These are phyloP conservation scores for Daedaleopsis nitida DNA, from an alignment of 768 basidiomycete genomes.

Conservation along the genomic window DNA sequence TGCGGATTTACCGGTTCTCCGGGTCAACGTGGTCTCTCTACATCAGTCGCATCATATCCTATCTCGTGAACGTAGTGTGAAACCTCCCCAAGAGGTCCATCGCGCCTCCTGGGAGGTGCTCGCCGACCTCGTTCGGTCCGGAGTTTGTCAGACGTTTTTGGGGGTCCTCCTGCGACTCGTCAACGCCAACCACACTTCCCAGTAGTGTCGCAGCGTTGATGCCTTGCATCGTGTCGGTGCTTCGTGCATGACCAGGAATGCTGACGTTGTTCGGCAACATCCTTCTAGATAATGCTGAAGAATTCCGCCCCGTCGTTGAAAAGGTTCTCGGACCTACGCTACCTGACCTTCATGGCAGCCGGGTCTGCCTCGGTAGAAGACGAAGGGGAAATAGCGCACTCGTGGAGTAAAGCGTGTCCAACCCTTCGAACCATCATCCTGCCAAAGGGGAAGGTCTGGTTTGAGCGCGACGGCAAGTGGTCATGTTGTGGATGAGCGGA, in stretches of 20 bases:
- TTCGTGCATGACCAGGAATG: background rate
- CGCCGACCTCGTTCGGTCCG: background rate
- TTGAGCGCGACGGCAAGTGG: conserved; percentile 32
- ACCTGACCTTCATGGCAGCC: conserved; percentile 64
- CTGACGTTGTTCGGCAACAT: background rate
- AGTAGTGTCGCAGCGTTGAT: background rate
- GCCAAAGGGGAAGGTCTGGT: conserved; percentile 66
- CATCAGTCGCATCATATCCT: no score
- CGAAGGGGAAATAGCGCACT: conserved; percentile 53
- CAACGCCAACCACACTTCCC: background rate
- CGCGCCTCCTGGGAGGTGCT: background rate
- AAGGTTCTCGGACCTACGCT: conserved; percentile 43
- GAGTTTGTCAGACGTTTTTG: background rate
- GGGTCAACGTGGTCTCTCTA: no score
- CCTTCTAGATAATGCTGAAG: conserved; percentile 42
- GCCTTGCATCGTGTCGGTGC: background rate
- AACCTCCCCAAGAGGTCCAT: background rate
- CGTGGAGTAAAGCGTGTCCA: conserved; percentile 60
- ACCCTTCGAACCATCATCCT: conserved; percentile 66
- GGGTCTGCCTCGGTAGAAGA: conserved; percentile 32
- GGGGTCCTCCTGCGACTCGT: background rate
- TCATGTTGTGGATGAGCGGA: conserved; percentile 20
- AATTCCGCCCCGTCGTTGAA: conserved; percentile 42
- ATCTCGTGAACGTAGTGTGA: no score
- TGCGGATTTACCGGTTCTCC: no score